A percentile compares a stretch with the other conserved stretches of the same genome.
phyloP scores from a whole-genome alignment of 2,329 filamentous ascomycete species.

The Xylaria multiplex region DNA sequence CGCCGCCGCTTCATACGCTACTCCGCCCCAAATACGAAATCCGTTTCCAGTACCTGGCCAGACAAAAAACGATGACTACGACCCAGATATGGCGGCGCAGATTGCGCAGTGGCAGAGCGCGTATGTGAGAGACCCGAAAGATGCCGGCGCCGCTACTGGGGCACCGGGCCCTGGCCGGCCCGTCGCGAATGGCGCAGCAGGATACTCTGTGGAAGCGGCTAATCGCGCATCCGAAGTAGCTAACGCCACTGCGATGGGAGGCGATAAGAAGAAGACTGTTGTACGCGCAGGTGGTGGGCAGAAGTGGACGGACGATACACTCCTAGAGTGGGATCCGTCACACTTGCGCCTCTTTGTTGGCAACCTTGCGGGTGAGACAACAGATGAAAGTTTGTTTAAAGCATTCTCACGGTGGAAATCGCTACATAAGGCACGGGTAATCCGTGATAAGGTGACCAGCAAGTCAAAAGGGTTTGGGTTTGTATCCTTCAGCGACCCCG shows the following conservation, averaged over 20 bases:
- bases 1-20: conserved; percentile 57
- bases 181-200: conserved; percentile 44
- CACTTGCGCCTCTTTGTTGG: conserved; percentile 96
- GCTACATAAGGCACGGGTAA: conserved; percentile 90
- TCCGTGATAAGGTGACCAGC: conserved; percentile 93
- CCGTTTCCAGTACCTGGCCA: conserved; percentile 76
- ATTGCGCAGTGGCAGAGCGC: conserved; percentile 96
- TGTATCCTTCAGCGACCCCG: conserved; percentile 92
- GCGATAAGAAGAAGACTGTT: conserved; percentile 83
- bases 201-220: conserved; percentile 52
- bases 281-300: conserved; percentile 88
- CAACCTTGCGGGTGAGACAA: conserved; percentile 96
- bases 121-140: conserved; percentile 68
- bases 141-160: conserved; percentile 57
- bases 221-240: conserved; percentile 49
- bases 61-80: conserved; percentile 58
- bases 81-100: conserved; percentile 88
- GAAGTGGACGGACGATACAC: conserved; percentile 86
- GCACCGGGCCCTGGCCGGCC: conserved; percentile 41
- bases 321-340: conserved; percentile 95
- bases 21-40: conserved; percentile 78
- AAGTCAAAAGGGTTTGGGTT: conserved; percentile 98
- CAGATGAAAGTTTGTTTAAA: conserved; percentile 93
- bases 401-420: conserved; percentile 90
- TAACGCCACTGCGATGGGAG: conserved; percentile 57